A percentile compares a stretch with the other conserved stretches of the same genome.
phyloP scores from a whole-genome alignment of 768 basidiomycete genomes.

The Tricholoma furcatifolium region DNA sequence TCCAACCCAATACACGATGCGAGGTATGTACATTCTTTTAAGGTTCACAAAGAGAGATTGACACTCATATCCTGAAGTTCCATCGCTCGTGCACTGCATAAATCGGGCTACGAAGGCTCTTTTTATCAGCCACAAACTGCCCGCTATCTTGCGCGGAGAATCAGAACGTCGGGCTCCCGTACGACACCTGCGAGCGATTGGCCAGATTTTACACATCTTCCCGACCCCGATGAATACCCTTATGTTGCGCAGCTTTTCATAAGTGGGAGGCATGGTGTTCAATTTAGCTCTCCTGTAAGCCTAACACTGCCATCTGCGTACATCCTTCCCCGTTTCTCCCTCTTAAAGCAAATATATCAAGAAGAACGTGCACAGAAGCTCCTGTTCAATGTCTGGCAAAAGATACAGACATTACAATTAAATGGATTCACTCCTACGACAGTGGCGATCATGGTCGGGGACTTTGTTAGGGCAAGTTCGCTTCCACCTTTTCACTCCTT shows the following conservation, averaged over 20 bases:
- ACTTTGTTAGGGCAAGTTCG: slow-evolving; percentile 12
- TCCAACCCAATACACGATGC: neutral
- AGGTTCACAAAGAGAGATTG: neutral
- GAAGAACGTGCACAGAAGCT: neutral
- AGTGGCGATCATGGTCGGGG: slow-evolving; percentile 14
- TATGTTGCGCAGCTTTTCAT: neutral
- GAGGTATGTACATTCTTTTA: neutral
- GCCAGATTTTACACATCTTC: neutral
- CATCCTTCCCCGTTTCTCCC: slow-evolving; percentile 7
- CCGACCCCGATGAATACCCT: neutral
- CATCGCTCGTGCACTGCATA: slow-evolving; percentile 1
- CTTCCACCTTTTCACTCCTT: neutral
- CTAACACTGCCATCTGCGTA: slow-evolving; percentile 16
- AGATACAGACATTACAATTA: slow-evolving; percentile 1
- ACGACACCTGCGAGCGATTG: neutral
- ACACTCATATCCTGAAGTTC: slow-evolving; percentile 3
- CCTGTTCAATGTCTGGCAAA: slow-evolving; percentile 5
- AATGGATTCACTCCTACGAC: slow-evolving; percentile 4
- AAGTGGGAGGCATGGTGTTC: neutral
- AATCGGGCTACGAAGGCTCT: neutral
- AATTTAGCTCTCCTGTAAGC: neutral
- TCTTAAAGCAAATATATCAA: neutral
- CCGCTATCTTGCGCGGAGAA: neutral
- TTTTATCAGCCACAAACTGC: neutral
- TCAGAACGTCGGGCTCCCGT: neutral